These are phyloP conservation scores for Haplographium delicatum DNA, from an alignment of 495 filamentous ascomycete species.

Conservation along the genomic window DNA sequence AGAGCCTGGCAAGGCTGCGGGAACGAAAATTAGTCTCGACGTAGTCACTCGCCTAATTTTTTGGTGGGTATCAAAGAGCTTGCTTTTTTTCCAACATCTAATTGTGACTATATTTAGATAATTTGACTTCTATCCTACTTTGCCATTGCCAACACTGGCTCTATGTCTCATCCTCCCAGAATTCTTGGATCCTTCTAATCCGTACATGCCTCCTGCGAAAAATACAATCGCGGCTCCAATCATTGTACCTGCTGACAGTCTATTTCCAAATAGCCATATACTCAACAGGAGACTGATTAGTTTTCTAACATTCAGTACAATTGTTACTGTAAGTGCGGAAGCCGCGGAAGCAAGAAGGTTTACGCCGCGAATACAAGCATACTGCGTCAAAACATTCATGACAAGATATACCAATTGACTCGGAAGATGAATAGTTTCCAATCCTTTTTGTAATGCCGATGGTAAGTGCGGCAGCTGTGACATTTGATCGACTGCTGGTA, in stretches of 20 bases:
- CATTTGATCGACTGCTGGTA: slow-evolving; percentile 30
- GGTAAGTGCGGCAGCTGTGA: slow-evolving; percentile 33
- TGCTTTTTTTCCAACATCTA: neutral
- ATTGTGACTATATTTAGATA: neutral
- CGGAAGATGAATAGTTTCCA: slow-evolving; percentile 48
- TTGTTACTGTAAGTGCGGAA: slow-evolving; percentile 90
- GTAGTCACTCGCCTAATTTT: neutral
- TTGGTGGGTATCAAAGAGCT: neutral
- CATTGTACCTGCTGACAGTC: slow-evolving; percentile 66
- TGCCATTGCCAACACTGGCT: slow-evolving; percentile 23
- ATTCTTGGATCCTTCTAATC: slow-evolving; percentile 54
- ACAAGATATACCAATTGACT: slow-evolving; percentile 65
- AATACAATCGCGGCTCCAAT: slow-evolving; percentile 83
- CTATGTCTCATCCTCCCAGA: slow-evolving; percentile 20
- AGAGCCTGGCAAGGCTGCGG: neutral
- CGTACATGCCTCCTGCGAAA: slow-evolving; percentile 81
- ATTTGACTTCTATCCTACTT: slow-evolving; percentile 24
- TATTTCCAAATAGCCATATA: slow-evolving; percentile 89
- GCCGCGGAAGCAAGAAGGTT: slow-evolving; percentile 81
- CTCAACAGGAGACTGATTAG: slow-evolving; percentile 86
- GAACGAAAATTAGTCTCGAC: too few relatives aligned
- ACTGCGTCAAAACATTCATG: slow-evolving; percentile 87
- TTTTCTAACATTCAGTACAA: slow-evolving; percentile 92
- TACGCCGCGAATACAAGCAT: slow-evolving; percentile 89
- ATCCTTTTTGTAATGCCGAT: slow-evolving; percentile 24